Evolutionary conservation across 352 stramenopile species (phyloP).

Genomic region (Poterioochromonas sp.): DNA sequence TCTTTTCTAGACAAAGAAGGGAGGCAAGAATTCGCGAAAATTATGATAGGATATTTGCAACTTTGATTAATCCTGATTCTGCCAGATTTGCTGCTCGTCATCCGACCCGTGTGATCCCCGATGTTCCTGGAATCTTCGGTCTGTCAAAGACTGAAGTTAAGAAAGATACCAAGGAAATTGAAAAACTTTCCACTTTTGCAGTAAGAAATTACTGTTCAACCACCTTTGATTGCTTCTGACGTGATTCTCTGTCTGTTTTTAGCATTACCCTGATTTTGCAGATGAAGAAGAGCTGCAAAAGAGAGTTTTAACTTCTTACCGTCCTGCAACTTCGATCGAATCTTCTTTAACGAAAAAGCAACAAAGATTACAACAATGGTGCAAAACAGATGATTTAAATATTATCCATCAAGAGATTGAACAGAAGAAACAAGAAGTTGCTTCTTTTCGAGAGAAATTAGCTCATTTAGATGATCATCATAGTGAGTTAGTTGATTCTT

Average conservation of each 20-base stretch:
- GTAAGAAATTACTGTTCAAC: background rate
- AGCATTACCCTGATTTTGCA: background rate
- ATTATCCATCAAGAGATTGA: too few relatives aligned
- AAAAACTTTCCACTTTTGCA: background rate
- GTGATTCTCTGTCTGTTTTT: background rate
- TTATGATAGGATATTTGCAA: constrained; percentile 25
- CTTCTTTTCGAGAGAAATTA: background rate
- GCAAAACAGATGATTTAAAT: too few relatives aligned
- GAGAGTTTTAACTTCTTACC: background rate
- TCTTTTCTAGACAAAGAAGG: constrained; percentile 2
- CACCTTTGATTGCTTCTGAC: background rate
- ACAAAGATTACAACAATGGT: background rate
- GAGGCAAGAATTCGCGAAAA: constrained; percentile 23
- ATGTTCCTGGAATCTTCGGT: constrained; percentile 10
- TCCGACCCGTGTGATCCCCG: constrained; percentile 25
- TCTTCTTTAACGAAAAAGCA: background rate
- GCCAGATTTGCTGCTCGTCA: background rate
- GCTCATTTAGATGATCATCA: too few relatives aligned
- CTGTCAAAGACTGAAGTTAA: constrained; percentile 24
- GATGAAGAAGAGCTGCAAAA: background rate
- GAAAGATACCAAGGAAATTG: constrained; percentile 25
- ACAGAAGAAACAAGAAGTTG: background rate
- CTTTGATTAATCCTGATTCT: background rate
- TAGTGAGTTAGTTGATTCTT: too few relatives aligned
- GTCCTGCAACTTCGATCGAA: background rate